phyloP scores from a whole-genome alignment of 805 yeast genomes.

The Suhomyces vadensis region DNA sequence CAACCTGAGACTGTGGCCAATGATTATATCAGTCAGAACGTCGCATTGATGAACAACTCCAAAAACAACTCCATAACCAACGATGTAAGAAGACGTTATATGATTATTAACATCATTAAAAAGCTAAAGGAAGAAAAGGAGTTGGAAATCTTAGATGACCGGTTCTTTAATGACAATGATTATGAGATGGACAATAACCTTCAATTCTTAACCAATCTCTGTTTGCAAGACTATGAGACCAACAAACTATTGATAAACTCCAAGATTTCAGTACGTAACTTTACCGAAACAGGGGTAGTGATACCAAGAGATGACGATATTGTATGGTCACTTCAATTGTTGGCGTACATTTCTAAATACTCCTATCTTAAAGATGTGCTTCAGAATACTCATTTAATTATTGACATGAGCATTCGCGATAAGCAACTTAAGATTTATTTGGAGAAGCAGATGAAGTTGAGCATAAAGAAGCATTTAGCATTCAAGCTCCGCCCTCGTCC shows the following conservation, averaged over 20 bases:
- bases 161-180: constrained; percentile 31
- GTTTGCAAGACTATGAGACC: constrained; percentile 36
- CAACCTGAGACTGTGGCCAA: neutral
- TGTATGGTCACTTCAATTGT: constrained; percentile 85
- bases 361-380: constrained; percentile 72
- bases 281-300: constrained; percentile 64
- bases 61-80: constrained; percentile 21
- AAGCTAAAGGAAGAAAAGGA: constrained; percentile 41
- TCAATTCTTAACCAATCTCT: constrained; percentile 42
- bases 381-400: constrained; percentile 74
- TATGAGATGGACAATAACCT: constrained; percentile 45
- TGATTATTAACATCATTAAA: constrained; percentile 36
- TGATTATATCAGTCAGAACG: constrained; percentile 3
- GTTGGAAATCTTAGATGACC: constrained; percentile 33
- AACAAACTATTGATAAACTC: constrained; percentile 28
- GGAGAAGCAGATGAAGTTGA: constrained; percentile 36
- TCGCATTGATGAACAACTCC: constrained; percentile 6
- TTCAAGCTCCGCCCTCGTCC: constrained; percentile 34
- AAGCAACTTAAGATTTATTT: constrained; percentile 38
- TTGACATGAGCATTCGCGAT: constrained; percentile 54
- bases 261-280: constrained; percentile 36
- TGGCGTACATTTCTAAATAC: constrained; percentile 93
- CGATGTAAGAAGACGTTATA: constrained; percentile 38
- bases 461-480: constrained; percentile 30
- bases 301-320: constrained; percentile 92